Evolutionary conservation across 176 grass and related monocot genomes (phyloP).

Genomic region (Tuctoria greenei): DNA sequence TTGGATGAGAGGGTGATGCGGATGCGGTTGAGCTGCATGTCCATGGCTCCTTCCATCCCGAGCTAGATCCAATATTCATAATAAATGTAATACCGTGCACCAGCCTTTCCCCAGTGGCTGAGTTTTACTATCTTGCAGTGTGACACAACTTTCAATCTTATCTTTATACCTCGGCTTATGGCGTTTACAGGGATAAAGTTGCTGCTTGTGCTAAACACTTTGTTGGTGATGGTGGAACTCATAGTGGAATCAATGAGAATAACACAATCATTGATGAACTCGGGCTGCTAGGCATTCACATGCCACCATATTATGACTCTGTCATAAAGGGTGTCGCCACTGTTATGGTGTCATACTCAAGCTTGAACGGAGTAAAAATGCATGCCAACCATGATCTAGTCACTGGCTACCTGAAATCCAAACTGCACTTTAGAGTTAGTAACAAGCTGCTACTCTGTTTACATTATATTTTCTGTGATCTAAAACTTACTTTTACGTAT

Average conservation of each 20-base stretch:
- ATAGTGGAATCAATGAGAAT: conserved; percentile 95
- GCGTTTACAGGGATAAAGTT: conserved; percentile 78
- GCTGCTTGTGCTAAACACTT: conserved; percentile 95
- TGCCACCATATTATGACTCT: conserved; percentile 89
- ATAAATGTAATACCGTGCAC: no score
- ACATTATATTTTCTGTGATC: conserved; percentile 33
- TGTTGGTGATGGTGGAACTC: conserved; percentile 93
- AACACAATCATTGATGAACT: conserved; percentile 74
- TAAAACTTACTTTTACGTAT: conserved; percentile 26
- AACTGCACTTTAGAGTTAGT: conserved; percentile 75
- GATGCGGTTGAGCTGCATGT: no score
- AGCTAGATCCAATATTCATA: no score
- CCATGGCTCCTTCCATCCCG: no score
- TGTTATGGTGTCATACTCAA: conserved; percentile 97
- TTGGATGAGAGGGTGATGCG: no score
- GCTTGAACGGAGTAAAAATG: conserved; percentile 94
- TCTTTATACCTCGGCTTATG: conserved; percentile 36
- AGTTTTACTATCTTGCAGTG: neutral
- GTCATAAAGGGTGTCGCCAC: conserved; percentile 90
- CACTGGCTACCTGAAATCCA: conserved; percentile 83
- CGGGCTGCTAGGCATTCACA: conserved; percentile 83
- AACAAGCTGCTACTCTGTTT: conserved; percentile 25
- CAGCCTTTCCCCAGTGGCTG: no score
- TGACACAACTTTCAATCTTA: conserved; percentile 24
- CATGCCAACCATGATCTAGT: conserved; percentile 81